These are phyloP conservation scores for Penicillium sp. DNA, from an alignment of 2,329 filamentous ascomycete genomes.

Conservation along the genomic window DNA sequence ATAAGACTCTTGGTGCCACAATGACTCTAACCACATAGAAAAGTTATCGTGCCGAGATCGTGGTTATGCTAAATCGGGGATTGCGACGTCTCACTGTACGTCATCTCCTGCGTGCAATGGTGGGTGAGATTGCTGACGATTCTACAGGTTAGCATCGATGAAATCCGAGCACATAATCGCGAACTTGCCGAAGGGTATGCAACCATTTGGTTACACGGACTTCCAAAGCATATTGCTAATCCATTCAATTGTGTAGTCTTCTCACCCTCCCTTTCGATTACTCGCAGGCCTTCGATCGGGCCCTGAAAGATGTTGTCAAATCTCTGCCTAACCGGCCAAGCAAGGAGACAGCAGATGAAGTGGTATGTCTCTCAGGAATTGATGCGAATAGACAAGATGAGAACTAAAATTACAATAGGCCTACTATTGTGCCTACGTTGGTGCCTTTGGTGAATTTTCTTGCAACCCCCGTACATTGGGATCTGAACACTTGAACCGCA, in stretches of 20 bases:
- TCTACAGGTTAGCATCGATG: slow-evolving; percentile 72
- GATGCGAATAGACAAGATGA: not conserved
- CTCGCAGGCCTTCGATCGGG: slow-evolving; percentile 81
- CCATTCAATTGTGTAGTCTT: slow-evolving; percentile 45
- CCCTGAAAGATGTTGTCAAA: slow-evolving; percentile 82
- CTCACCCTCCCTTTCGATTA: slow-evolving; percentile 87
- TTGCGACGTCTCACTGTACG: slow-evolving; percentile 56
- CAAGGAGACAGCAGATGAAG: slow-evolving; percentile 73
- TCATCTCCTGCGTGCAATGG: slow-evolving; percentile 3
- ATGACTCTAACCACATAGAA: slow-evolving; percentile 30
- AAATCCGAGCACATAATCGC: slow-evolving; percentile 81
- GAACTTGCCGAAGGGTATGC: slow-evolving; percentile 69
- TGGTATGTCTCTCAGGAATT: slow-evolving; percentile 45
- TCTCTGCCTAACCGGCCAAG: slow-evolving; percentile 73
- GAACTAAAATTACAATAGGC: slow-evolving; percentile 24
- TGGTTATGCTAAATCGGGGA: slow-evolving; percentile 67
- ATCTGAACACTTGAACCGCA: slow-evolving; percentile 85
- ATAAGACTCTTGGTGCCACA: not conserved
- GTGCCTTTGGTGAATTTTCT: slow-evolving; percentile 90
- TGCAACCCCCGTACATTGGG: slow-evolving; percentile 93
- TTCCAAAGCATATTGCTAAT: not conserved
- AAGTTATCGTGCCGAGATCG: slow-evolving; percentile 88
- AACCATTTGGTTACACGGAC: not conserved
- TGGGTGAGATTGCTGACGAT: slow-evolving; percentile 13
- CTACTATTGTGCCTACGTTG: slow-evolving; percentile 97